phyloP scores from a whole-genome alignment of 2,329 filamentous ascomycete species.

The Colletotrichum camelliae region DNA sequence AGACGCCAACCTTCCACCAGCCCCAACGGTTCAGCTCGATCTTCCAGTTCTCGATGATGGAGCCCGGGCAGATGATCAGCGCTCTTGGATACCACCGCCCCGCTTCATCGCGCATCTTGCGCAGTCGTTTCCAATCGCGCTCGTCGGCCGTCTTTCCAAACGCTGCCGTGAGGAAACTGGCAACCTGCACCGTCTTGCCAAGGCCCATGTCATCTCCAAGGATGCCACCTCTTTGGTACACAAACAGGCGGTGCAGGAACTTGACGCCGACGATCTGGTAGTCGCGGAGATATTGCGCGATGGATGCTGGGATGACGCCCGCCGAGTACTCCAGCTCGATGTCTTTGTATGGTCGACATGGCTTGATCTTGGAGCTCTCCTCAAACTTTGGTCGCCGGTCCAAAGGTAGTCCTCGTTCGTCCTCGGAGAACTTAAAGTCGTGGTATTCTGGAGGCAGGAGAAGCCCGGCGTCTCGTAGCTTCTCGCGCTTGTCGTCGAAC shows the following conservation, averaged over 20 bases:
- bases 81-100: conserved; percentile 81
- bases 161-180: conserved; percentile 86
- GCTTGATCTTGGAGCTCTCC: conserved; percentile 58
- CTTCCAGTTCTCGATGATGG: conserved; percentile 89
- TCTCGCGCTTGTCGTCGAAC: conserved; percentile 68
- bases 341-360: conserved; percentile 75
- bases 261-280: conserved; percentile 88
- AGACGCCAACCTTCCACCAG: conserved; percentile 90
- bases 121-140: conserved; percentile 84
- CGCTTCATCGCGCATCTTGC: conserved; percentile 74
- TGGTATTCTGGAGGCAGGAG: conserved; percentile 79
- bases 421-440: conserved; percentile 77
- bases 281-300: conserved; percentile 89
- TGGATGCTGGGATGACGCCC: conserved; percentile 83
- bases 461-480: conserved; percentile 71
- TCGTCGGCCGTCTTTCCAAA: conserved; percentile 95
- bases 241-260: conserved; percentile 88
- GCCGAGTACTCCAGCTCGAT: conserved; percentile 77
- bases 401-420: conserved; percentile 48
- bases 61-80: conserved; percentile 87
- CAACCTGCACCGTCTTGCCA: conserved; percentile 96
- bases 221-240: conserved; percentile 89
- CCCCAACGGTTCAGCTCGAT: conserved; percentile 89
- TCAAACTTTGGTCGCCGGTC: conserved; percentile 75
- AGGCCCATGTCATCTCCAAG: conserved; percentile 97